Base-by-base conservation (phyloP, 2,329 filamentous ascomycete genomes). In the Fusarium tuaranense region DNA sequence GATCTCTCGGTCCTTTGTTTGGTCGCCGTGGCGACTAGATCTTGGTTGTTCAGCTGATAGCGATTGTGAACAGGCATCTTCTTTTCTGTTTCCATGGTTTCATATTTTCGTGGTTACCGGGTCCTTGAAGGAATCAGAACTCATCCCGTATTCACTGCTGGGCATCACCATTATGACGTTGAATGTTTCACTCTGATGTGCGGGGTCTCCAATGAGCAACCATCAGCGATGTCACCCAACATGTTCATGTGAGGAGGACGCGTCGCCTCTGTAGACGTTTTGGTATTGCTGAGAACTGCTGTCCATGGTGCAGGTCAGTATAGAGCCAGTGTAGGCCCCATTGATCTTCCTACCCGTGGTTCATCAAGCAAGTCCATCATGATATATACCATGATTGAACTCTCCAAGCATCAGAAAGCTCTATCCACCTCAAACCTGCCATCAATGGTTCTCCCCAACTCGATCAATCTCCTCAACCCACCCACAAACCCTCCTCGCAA, bases 391-490 rank as follows among this genome's bases (percentile, higher is more conserved):
- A 30, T 48, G 14, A 14, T 32, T 1, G 2, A 32, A 13, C 10
- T 20, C 46, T 3, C 20, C 44, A 48, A 7, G 46, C 27, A 53
- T 12, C 22, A n/a, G 1, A 27, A 53, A 3, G 27, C 10, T 20
- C 9, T 53, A 32, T 7, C 2, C 5, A 7, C 34, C 22, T 16
- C 13, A 41, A 53, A 10, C 18, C 3, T 48, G 7, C 18, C 13
- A 44, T 51, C 38, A 39, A 20, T 25, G 8, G 27, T 39, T 27
- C 25, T 62, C 57, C 3, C 44, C 64, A 38, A 20, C 69, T 22
- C 41, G 59, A 4, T 74, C 72, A 41, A 70, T 70, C 65, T 73
- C 74, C 41, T 70, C 57, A 46, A 74, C 38, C 72, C 72, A 74
- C 25, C 53, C 51, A 22, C 59, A 70, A 61, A 74, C 72, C 55